Percentiles rank a stretch among this genome's conserved stretches.
Conservation (phyloP, 169 alveolate genomes). For the Plasmodium coatneyi region DNA sequence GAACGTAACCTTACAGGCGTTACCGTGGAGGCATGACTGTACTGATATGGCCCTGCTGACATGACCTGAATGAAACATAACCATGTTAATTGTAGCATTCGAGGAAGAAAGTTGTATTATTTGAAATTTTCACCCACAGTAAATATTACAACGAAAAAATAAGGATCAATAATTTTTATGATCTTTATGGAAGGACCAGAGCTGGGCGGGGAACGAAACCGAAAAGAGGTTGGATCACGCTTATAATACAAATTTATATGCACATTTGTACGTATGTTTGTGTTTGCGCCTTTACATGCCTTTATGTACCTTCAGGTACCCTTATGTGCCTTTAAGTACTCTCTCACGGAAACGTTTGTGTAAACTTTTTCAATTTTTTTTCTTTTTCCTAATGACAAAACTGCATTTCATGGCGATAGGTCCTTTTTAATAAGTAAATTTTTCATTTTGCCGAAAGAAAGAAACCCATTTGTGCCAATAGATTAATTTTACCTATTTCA, state of each 20-base stretch:
- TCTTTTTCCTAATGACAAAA: background rate
- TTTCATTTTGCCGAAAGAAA: background rate
- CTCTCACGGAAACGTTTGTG: background rate
- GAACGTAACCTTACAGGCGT: background rate
- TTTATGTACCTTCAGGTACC: background rate
- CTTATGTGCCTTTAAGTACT: background rate
- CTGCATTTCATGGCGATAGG: background rate
- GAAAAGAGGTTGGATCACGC: constrained; percentile 2
- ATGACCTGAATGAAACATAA: background rate
- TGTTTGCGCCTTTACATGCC: background rate
- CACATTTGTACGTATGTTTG: background rate
- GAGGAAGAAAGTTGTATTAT: constrained; percentile 19
- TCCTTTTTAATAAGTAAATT: constrained; percentile 14
- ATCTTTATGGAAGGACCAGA: background rate
- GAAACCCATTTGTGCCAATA: constrained; percentile 10
- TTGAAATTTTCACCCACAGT: background rate
- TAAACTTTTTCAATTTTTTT: background rate
- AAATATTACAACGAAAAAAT: background rate
- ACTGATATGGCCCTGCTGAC: background rate
- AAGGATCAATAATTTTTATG: background rate
- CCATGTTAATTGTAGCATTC: background rate
- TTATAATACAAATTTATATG: background rate
- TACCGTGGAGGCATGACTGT: background rate
- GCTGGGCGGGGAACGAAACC: background rate
- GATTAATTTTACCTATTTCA: constrained; percentile 15